A percentile compares a stretch with the other conserved stretches of the same genome.
Conservation (phyloP, 257 asterid species). For the Thymus quinquecostatus region DNA sequence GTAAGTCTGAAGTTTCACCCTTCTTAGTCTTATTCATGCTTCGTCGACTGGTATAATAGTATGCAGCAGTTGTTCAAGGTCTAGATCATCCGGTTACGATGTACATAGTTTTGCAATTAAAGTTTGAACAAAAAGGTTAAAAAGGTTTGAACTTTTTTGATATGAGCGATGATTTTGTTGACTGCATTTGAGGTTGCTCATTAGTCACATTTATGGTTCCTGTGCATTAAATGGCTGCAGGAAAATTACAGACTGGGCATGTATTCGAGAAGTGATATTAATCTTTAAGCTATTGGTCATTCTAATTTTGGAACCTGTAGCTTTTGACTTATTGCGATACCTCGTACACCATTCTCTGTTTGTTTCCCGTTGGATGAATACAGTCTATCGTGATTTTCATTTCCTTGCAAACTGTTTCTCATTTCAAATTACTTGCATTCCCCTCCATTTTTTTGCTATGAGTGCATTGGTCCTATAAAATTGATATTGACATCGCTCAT, state of each 20-base stretch:
- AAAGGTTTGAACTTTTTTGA: constrained; percentile 38
- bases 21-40: constrained; percentile 8
- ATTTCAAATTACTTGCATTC: constrained; percentile 49
- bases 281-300: constrained; percentile 51
- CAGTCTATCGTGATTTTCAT: constrained; percentile 45
- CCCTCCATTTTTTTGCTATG: constrained; percentile 50
- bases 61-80: constrained; percentile 30
- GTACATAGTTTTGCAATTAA: constrained; percentile 23
- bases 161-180: constrained; percentile 45
- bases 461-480: constrained; percentile 55
- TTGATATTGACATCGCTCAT: constrained; percentile 50
- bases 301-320: constrained; percentile 57
- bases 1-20: not conserved
- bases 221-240: constrained; percentile 92
- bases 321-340: constrained; percentile 49
- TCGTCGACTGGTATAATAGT: constrained; percentile 7
- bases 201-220: constrained; percentile 59
- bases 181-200: constrained; percentile 43
- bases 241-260: constrained; percentile 72
- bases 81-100: constrained; percentile 35
- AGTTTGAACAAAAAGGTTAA: constrained; percentile 13
- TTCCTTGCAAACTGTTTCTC: constrained; percentile 50
- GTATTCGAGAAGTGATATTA: constrained; percentile 69
- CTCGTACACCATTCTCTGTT: constrained; percentile 47
- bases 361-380: constrained; percentile 47